phyloP scores from a whole-genome alignment of 345 rosid species.

The Gossypium sturtianum region DNA sequence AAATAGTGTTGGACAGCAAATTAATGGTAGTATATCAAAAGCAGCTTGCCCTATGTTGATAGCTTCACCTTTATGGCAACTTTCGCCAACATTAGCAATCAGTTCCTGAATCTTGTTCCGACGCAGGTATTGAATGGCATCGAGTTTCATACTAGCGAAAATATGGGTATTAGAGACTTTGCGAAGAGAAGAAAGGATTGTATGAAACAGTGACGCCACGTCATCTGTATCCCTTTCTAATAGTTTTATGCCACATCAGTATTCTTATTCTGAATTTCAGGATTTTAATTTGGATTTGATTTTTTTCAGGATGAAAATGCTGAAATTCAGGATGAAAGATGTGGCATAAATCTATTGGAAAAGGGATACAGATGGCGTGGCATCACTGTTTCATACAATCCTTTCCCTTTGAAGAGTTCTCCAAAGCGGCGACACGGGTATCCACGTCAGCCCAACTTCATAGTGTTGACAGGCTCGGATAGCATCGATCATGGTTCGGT shows the following conservation, averaged over 20 bases:
- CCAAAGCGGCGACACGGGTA: slow-evolving; percentile 39
- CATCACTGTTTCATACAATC: too few relatives aligned
- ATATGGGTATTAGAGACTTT: slow-evolving; percentile 29
- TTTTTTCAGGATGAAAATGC: too few relatives aligned
- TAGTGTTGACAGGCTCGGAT: slow-evolving; percentile 26
- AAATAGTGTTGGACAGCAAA: slow-evolving; percentile 32
- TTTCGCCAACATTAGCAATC: slow-evolving; percentile 14
- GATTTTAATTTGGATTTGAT: too few relatives aligned
- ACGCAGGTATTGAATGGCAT: slow-evolving; percentile 25
- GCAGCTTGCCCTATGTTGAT: slow-evolving; percentile 37
- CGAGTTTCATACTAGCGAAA: slow-evolving; percentile 33
- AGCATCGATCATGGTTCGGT: slow-evolving; percentile 29
- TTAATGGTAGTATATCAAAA: slow-evolving; percentile 32
- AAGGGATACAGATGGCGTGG: too few relatives aligned
- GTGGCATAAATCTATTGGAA: too few relatives aligned
- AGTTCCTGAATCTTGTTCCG: slow-evolving; percentile 26
- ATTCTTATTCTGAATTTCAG: too few relatives aligned
- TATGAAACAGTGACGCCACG: too few relatives aligned
- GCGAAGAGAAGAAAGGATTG: too few relatives aligned
- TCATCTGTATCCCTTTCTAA: too few relatives aligned
- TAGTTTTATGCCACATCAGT: too few relatives aligned
- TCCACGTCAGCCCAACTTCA: slow-evolving; percentile 27
- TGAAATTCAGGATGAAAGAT: too few relatives aligned
- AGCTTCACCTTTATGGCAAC: slow-evolving; percentile 21
- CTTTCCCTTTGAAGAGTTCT: too few relatives aligned